Evolutionary conservation across 768 basidiomycete species (phyloP).

Genomic region (Boletellus ananas): DNA sequence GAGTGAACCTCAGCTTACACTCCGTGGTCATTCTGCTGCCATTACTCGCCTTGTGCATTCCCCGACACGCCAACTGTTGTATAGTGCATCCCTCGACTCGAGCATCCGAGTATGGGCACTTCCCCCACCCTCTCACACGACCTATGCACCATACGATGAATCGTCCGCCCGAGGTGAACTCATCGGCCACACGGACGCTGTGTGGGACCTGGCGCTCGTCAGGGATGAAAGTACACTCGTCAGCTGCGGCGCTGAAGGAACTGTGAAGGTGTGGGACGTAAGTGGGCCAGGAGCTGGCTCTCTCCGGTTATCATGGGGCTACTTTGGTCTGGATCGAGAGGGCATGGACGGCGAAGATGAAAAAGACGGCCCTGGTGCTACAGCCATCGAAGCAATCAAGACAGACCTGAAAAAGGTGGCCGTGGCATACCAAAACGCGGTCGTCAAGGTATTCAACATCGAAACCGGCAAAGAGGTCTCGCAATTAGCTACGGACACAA

Average conservation of each 20-base stretch:
- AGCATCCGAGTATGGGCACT: constrained; percentile 91
- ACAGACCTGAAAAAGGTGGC: constrained; percentile 82
- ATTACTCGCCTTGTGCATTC: constrained; percentile 85
- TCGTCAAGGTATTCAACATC: constrained; percentile 90
- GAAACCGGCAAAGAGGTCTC: constrained; percentile 77
- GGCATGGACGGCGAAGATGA: constrained; percentile 41
- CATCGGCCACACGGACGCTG: constrained; percentile 91
- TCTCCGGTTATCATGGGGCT: constrained; percentile 77
- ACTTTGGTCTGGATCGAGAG: constrained; percentile 56
- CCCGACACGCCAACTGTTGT: constrained; percentile 70
- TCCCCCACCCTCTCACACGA: constrained; percentile 72
- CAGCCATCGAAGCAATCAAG: constrained; percentile 79
- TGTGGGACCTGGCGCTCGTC: constrained; percentile 91
- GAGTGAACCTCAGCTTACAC: constrained; percentile 88
- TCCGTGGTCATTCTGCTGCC: constrained; percentile 88
- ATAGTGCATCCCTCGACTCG: constrained; percentile 91
- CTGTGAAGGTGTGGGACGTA: constrained; percentile 93
- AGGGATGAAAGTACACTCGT: constrained; percentile 82
- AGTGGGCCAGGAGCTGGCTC: constrained; percentile 57
- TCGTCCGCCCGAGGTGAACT: constrained; percentile 73
- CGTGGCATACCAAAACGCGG: constrained; percentile 85
- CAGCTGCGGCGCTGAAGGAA: constrained; percentile 87
- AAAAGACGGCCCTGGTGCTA: constrained; percentile 58
- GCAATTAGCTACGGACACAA: constrained; percentile 56
- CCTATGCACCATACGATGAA: constrained; percentile 89